Evolutionary conservation across 768 basidiomycete genomes (phyloP).

Genomic region (Suillus lakei): DNA sequence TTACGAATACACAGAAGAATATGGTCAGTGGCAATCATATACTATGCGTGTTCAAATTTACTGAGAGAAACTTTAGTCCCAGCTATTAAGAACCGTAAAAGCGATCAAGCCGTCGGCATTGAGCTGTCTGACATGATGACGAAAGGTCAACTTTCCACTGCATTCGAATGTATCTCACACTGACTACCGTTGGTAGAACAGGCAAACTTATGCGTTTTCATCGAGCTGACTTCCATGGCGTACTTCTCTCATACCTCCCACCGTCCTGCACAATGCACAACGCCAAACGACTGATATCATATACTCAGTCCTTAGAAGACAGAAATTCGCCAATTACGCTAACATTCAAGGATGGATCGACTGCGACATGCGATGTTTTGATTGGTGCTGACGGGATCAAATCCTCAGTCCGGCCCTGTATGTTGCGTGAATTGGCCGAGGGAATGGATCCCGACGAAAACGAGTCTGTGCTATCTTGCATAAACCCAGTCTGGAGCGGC

Average conservation of each 20-base stretch:
- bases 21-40: slow-evolving; percentile 17
- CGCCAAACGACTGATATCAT: slow-evolving; percentile 63
- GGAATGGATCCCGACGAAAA: slow-evolving; percentile 46
- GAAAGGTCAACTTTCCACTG: slow-evolving; percentile 47
- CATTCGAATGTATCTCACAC: not conserved
- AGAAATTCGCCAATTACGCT: slow-evolving; percentile 43
- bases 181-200: slow-evolving; percentile 25
- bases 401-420: slow-evolving; percentile 48
- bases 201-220: slow-evolving; percentile 59
- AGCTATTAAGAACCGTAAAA: slow-evolving; percentile 60
- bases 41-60: not conserved
- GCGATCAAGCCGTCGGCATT: slow-evolving; percentile 59
- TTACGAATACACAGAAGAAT: slow-evolving; percentile 25
- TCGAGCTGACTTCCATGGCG: slow-evolving; percentile 69
- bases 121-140: slow-evolving; percentile 60
- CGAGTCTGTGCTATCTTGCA: slow-evolving; percentile 44
- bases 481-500: slow-evolving; percentile 64
- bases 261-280: slow-evolving; percentile 51
- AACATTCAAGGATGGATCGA: slow-evolving; percentile 65
- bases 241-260: slow-evolving; percentile 55
- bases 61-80: slow-evolving; percentile 43
- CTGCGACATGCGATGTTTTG: slow-evolving; percentile 64
- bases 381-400: slow-evolving; percentile 72
- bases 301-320: slow-evolving; percentile 44
- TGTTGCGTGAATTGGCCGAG: slow-evolving; percentile 39